Evolutionary conservation across 2,329 filamentous ascomycete species (phyloP), one percentile per base, ranked within the genome.

Genomic region (Sclerotinia glacialis): DNA sequence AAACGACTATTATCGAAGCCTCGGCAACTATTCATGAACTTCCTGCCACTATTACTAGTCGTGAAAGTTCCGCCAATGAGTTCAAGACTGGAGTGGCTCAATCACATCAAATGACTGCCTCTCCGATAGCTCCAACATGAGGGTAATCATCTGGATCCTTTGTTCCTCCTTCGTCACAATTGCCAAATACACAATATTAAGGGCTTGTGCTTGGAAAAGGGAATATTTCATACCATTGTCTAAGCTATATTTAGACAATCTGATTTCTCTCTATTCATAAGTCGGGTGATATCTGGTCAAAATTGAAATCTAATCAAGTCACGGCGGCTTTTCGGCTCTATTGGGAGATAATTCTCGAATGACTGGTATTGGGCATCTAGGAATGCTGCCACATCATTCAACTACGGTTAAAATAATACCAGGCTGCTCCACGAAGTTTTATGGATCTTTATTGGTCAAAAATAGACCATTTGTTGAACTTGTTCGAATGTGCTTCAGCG

Each of bases 1-100:
- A 66, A 52, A 66, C 64, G 8, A 66, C 64, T 3, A 47, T 66
- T 14, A 61, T 65, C 12, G 64, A 65, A 26, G 64, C 64, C 34
- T 60, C 54, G 18, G 64, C 55, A 21, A 52, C 64, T 23, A 12
- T 50, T 12, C 34, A 52, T 46, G 18, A 52, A 7, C 12, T 53
- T 12, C 23, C 44, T n/a, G 64, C 64, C 8, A 37, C 46, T 61
- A 21, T 49, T 23, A 65, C 64, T 7, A 61, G 53, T 46, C 28
- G 42, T 14, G n/a, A 40, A 34, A 8, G 18, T 49, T 18, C 47
- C n/a, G 18, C 12, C 5, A n/a, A 2, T n/a, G 52, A n/a, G 9
- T 4, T 21, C 16, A 59, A 59, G 21, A 59, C 53, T 26, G n/a
- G 49, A 26, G 7, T 12, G 12, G 42, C 31, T 46, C 52, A 47